Evolutionary conservation across 2,329 filamentous ascomycete species (phyloP).

Genomic region (Cladosporium colombiae): DNA sequence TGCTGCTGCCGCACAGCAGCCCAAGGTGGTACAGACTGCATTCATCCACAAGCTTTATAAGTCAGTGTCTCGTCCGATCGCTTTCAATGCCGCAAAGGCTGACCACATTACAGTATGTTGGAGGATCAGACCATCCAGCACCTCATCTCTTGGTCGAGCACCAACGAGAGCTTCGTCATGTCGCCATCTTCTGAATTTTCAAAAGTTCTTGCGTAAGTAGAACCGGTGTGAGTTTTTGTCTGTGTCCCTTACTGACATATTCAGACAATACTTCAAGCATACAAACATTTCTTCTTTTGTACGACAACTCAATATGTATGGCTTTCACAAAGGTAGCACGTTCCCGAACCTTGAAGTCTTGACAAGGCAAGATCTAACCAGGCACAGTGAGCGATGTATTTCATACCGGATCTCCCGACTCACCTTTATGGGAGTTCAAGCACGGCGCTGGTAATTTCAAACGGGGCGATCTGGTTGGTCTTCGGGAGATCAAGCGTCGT

Average conservation of each 20-base stretch:
- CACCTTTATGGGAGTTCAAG: conserved; percentile 97
- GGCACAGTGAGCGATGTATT: conserved; percentile 91
- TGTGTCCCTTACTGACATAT: not conserved
- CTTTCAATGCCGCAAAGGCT: conserved; percentile 28
- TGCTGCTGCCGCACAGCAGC: conserved; percentile 79
- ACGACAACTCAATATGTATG: conserved; percentile 97
- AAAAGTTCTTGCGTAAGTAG: conserved; percentile 88
- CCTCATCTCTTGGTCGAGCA: conserved; percentile 92
- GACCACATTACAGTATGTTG: conserved; percentile 71
- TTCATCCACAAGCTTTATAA: conserved; percentile 99
- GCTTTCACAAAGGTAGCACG: conserved; percentile 89
- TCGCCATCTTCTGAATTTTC: conserved; percentile 96
- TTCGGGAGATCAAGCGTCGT: conserved; percentile 92
- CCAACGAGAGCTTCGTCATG: conserved; percentile 98
- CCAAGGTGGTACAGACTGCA: conserved; percentile 96
- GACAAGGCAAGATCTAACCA: not conserved
- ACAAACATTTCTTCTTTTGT: conserved; percentile 99
- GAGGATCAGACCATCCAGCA: conserved; percentile 92
- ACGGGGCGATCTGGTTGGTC: conserved; percentile 83
- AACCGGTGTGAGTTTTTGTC: not conserved
- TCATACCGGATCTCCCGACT: conserved; percentile 89
- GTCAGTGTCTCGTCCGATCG: conserved; percentile 56
- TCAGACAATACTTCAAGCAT: conserved; percentile 98
- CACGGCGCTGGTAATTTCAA: conserved; percentile 98
- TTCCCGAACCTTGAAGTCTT: too few species aligned